Conservation (phyloP, 352 stramenopile genomes). For the Pythium coloratum region DNA sequence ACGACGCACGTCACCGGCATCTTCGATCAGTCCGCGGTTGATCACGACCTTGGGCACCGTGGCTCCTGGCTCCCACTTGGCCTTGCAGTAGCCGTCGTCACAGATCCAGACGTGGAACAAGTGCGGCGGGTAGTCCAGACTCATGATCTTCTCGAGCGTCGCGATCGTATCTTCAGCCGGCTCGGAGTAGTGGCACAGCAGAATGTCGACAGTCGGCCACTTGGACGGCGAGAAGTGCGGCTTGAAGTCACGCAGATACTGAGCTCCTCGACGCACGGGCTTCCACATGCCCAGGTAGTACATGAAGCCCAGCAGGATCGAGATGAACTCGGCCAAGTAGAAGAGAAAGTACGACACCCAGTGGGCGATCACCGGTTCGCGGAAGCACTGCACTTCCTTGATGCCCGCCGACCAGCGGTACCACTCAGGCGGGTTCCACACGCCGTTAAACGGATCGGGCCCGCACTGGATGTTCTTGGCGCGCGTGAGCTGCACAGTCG, state of each 20-base stretch:
- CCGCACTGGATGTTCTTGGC: conserved; percentile 20
- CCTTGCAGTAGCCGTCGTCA: conserved; percentile 82
- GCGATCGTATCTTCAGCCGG: conserved; percentile 84
- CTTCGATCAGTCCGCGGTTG: conserved; percentile 79
- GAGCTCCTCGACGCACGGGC: conserved; percentile 77
- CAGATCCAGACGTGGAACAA: conserved; percentile 85
- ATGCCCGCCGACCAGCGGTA: conserved; percentile 74
- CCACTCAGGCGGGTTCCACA: conserved; percentile 69
- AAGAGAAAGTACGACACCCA: conserved; percentile 84
- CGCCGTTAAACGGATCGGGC: conserved; percentile 47
- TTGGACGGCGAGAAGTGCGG: conserved; percentile 27
- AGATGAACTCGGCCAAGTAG: conserved; percentile 63
- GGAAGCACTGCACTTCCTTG: conserved; percentile 77
- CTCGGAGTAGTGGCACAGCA: conserved; percentile 84
- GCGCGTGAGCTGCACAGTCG: conserved; percentile 10
- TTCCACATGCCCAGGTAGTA: conserved; percentile 92
- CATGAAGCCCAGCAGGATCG: conserved; percentile 63
- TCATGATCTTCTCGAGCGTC: conserved; percentile 86
- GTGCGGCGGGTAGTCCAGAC: conserved; percentile 86
- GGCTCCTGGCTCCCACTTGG: conserved; percentile 83
- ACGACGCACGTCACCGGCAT: conserved; percentile 73
- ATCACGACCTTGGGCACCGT: conserved; percentile 65
- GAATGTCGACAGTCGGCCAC: conserved; percentile 72
- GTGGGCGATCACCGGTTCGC: conserved; percentile 68
- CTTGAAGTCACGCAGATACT: conserved; percentile 89